Evolutionary conservation across 1,284 basidiomycete genomes (phyloP), one percentile per base, ranked within the genome.

Genomic region (Cystobasidiaceae sp.): DNA sequence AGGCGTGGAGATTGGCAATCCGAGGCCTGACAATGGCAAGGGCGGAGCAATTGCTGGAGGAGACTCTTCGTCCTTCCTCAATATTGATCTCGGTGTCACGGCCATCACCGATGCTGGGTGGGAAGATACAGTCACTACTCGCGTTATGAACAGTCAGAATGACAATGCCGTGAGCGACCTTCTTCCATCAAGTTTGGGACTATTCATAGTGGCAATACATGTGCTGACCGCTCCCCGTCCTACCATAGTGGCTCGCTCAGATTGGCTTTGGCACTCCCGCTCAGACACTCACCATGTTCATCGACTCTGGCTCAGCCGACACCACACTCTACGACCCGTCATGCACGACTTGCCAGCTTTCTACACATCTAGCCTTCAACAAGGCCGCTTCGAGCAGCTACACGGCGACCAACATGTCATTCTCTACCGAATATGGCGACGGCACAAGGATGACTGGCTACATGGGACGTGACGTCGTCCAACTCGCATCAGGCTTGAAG

Each of bases 251-350:
- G 61, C 49, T 64, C 30, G 61, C 51, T 15, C 33, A 64, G 32
- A 48, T 64, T 15, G 33, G 41, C 3, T 64, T 64, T 34, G 61
- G 61, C 8, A 64, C 51, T 4, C 61, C 61, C n/a, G 8, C 28
- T 9, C 61, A 64, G 28, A 34, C 25, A 9, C 61, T 64, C 43
- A 56, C 52, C 39, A 64, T 64, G 46, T 43, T 44, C 27, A 55
- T 64, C 61, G 61, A 64, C 44, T 48, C 52, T 34, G 61, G 52
- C 17, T 64, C 61, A 4, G 61, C 61, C 27, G 61, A 64, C 25
- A 56, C 44, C 13, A 49, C 51, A 5, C 43, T 64, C 43, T 64
- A 46, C 28, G 43, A 48, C 44, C 51, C 37, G 17, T 15, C 43
- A 13, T 64, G 61, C 30, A 64, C 51, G 33, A 64, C 51, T 11